Evolutionary conservation across 202 grass and related monocot species (phyloP), one percentile per base, ranked within the genome.

Genomic region (Digitaria exilis): DNA sequence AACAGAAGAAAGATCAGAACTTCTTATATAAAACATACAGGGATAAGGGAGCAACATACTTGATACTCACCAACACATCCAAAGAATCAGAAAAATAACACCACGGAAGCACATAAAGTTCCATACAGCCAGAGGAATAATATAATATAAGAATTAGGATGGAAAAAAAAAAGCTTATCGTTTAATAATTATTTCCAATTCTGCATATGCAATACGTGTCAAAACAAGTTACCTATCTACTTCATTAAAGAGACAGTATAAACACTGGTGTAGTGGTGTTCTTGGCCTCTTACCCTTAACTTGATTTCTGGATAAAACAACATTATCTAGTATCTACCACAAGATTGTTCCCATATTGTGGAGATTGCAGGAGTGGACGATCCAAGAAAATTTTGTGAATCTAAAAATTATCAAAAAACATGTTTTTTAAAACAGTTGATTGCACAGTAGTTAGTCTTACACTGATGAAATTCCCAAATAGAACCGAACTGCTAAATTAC

Each of bases 1-100:
- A 74, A 82, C 45, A 17, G 26, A 57, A 11, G 24, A 45, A 66
- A 26, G 0, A 75, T 65, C 25, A 79, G 35, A 78, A 81, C 37
- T 39, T 43, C 3, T 78, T 62, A 5, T 44, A 24, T 13, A 31
- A 5, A 18, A 2, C 11, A 28, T 46, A 73, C 5, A 46, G 31
- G 28, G 32, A 64, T 55, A 25, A 42, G 30, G 10, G 24, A 64
- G 9, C 11, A 39, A 10, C 26, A 57, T 41, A 52, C 4, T 21
- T 66, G 15, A 44, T 66, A 67, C 16, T 32, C 22, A 46, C 1
- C 24, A 17, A 56, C 15, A 31, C 41, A 62, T 61, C 24, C 4
- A 68, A 65, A 49, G 12, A 80, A 49, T 3, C 26, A 86, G 49
- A 74, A 45, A 7, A 9, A 45, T 0, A 9, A 26, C 12, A 34